Evolutionary conservation across 345 rosid genomes (phyloP).

Genomic region (Bruguiera sexangula): DNA sequence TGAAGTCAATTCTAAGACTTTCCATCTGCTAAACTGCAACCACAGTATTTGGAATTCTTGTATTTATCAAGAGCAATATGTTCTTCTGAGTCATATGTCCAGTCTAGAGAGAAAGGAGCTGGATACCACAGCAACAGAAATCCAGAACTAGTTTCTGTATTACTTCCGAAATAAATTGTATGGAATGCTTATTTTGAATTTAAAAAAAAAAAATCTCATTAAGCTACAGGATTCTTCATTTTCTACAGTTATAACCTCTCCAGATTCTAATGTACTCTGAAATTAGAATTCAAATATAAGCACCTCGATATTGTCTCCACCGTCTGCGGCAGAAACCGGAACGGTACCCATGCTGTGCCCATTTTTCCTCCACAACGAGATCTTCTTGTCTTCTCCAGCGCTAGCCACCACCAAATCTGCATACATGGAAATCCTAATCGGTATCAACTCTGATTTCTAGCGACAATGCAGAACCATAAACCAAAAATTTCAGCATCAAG

Average conservation of each 20-base stretch:
- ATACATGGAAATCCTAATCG: conserved; percentile 1
- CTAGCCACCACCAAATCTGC: conserved; percentile 95
- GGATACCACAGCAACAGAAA: no score
- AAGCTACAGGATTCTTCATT: neutral
- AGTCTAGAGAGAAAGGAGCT: no score
- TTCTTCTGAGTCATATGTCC: no score
- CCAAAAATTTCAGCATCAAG: no score
- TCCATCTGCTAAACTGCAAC: no score
- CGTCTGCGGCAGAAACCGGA: conserved; percentile 67
- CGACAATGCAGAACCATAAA: no score
- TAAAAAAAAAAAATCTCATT: neutral
- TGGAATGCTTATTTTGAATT: no score
- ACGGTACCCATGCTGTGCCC: conserved; percentile 80
- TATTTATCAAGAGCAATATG: no score
- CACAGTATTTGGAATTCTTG: no score
- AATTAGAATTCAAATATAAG: neutral
- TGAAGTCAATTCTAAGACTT: no score
- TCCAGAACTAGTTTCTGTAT: no score
- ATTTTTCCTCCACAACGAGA: conserved; percentile 75
- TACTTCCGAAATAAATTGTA: no score
- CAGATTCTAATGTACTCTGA: neutral
- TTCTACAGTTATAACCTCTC: neutral
- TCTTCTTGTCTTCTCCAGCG: conserved; percentile 95
- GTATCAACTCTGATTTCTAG: neutral
- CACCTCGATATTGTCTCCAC: conserved; percentile 75